Conservation (phyloP, 169 alveolate genomes). For the Plasmodium chabaudi region DNA sequence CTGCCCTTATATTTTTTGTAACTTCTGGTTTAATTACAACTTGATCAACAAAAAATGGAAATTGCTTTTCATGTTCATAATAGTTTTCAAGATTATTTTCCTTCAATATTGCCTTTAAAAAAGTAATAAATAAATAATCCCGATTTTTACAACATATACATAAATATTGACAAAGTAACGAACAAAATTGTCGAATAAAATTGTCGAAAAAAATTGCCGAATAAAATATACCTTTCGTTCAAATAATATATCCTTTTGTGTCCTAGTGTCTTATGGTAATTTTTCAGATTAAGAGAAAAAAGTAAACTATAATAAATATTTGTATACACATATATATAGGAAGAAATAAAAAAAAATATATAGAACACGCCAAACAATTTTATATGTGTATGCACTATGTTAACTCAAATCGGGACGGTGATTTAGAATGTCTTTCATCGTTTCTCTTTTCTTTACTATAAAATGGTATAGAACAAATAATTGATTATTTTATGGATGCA, state of each 20-base stretch:
- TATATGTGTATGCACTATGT: not conserved
- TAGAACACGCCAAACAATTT: not conserved
- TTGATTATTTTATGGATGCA: not conserved
- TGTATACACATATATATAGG: not conserved
- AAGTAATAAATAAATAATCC: not conserved
- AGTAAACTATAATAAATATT: not conserved
- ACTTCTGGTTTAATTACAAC: conserved; percentile 26
- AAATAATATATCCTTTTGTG: conserved; percentile 45
- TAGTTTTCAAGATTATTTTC: conserved; percentile 29
- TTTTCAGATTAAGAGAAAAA: not conserved
- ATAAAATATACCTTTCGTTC: conserved; percentile 45
- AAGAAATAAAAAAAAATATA: not conserved
- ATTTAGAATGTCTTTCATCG: conserved; percentile 57
- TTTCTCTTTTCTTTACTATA: conserved; percentile 50
- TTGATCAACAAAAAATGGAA: conserved; percentile 60
- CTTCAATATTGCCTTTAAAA: conserved; percentile 38
- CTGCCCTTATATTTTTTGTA: conserved; percentile 43
- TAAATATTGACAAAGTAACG: no score
- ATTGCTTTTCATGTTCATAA: conserved; percentile 40
- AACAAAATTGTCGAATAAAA: no score
- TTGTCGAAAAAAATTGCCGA: no score
- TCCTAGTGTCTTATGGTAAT: conserved; percentile 24
- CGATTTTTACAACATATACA: no score
- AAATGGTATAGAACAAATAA: not conserved
- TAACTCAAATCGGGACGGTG: conserved; percentile 47